phyloP scores from a whole-genome alignment of 1,139 yeast genomes.

The Debaryomyces subglobosus region DNA sequence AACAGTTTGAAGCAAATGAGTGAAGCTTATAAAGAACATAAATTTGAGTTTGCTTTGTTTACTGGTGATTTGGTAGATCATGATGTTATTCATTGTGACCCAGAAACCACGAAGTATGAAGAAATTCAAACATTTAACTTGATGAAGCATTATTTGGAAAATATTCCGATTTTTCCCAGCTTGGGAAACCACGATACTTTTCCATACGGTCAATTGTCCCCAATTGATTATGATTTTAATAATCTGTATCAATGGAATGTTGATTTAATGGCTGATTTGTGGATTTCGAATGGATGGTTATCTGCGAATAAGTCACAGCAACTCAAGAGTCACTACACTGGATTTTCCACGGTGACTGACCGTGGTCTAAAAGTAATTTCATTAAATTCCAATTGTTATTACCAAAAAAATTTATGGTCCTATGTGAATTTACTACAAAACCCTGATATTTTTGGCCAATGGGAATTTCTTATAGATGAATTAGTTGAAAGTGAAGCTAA shows the following conservation, averaged over 20 bases:
- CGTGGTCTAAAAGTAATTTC: conserved; percentile 65
- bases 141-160: conserved; percentile 55
- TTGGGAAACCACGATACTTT: conserved; percentile 76
- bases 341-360: conserved; percentile 58
- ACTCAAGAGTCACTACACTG: conserved; percentile 55
- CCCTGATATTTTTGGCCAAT: conserved; percentile 66
- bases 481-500: conserved; percentile 57
- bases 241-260: conserved; percentile 61
- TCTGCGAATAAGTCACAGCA: conserved; percentile 26
- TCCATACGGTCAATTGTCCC: conserved; percentile 73
- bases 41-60: conserved; percentile 63
- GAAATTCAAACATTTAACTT: conserved; percentile 55
- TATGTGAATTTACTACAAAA: conserved; percentile 55
- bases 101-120: conserved; percentile 53
- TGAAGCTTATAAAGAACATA: conserved; percentile 31
- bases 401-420: conserved; percentile 64
- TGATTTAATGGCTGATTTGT: conserved; percentile 60
- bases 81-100: conserved; percentile 48
- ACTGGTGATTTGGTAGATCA: conserved; percentile 76
- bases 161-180: conserved; percentile 63
- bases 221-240: conserved; percentile 37
- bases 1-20: conserved; percentile 53
- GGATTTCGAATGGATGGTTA: conserved; percentile 51
- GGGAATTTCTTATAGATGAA: conserved; percentile 64
- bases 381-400: conserved; percentile 66